Base-by-base conservation (phyloP, 1,139 yeast species). In the Saccharomyces pastorianus region DNA sequence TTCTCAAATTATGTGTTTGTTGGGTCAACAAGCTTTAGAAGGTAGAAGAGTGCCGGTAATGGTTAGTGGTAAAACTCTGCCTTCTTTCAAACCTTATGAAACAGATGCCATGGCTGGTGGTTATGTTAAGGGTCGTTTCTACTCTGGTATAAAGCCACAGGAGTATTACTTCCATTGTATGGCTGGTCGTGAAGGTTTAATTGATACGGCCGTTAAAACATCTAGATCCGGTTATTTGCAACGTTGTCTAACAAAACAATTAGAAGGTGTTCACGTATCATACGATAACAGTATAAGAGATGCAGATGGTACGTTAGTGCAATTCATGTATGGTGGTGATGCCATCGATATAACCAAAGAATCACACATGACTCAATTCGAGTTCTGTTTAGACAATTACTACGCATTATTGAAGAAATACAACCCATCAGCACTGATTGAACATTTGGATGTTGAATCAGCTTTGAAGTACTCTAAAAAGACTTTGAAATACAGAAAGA, bases 171-270 rank as follows among this genome's bases (percentile, higher is more conserved):
- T 95, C 93, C 99, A 95, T 77, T 93, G 99, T 79, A 95, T 95
- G 99, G 99, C 99, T 56, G 99, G 99, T 73, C 86, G 99, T 78
- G 99, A 95, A 80, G 99, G 99, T 75, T 82, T 95, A 70, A 95
- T 95, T 76, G 99, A 95, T 79, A 95, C 99, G 56, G 99, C 99
- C 54, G 99, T 95, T 62, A 95, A 95, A 75, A 95, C 99, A 8
- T 89, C 98, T 27, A 86, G 97, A 76, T 91, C 99, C 54, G 99
- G 99, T 70, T 95, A 95, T 75, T 81, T 95, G 72, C 99, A 95
- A 76, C 86, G 99, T 77, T 95, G 99, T 82, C 81, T 95, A 75
- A 93, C 96, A 59, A 95, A 95, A 73, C 99, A 93, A 75, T 80
- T 95, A 62, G 99, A 95, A 73, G 99, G 99, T 76, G 96, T 95